phyloP scores from a whole-genome alignment of 805 yeast genomes.

The Komagataella pastoris region DNA sequence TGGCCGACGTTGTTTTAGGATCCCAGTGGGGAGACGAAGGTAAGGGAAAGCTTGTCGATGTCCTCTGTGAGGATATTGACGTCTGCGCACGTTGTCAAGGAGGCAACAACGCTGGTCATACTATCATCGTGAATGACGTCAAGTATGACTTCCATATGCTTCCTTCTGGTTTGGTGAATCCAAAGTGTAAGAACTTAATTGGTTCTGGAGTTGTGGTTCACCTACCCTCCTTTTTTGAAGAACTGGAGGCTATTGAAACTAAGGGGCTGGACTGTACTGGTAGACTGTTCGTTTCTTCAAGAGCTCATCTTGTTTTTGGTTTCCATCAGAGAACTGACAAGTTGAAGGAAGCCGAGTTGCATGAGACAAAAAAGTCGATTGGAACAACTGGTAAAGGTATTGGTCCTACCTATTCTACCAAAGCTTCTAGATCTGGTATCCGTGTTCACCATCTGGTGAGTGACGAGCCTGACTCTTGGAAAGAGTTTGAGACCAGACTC shows the following conservation, averaged over 20 bases:
- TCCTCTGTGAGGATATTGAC: constrained; percentile 88
- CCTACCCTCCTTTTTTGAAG: constrained; percentile 84
- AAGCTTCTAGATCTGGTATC: constrained; percentile 92
- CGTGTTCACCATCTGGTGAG: constrained; percentile 93
- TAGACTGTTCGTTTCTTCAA: constrained; percentile 76
- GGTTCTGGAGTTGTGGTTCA: constrained; percentile 97
- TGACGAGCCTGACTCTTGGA: constrained; percentile 87
- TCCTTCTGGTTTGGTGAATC: constrained; percentile 95
- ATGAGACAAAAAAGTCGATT: constrained; percentile 67
- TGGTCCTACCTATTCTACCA: constrained; percentile 96
- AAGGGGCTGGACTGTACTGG: constrained; percentile 71
- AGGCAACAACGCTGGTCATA: constrained; percentile 99
- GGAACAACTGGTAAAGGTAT: constrained; percentile 99
- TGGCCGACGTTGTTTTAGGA: constrained; percentile 92
- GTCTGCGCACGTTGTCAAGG: constrained; percentile 98
- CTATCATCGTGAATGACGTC: constrained; percentile 79
- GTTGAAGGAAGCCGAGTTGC: constrained; percentile 83
- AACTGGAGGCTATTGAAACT: constrained; percentile 64
- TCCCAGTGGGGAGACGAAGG: constrained; percentile 99
- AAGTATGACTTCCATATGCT: constrained; percentile 98
- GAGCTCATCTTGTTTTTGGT: constrained; percentile 95
- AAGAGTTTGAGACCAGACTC: constrained; percentile 70
- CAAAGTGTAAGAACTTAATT: constrained; percentile 76
- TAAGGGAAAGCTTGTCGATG: constrained; percentile 93
- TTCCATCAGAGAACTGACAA: constrained; percentile 97